Base-by-base conservation (phyloP, 108 stramenopile species). In the Cyclotella sp. region DNA sequence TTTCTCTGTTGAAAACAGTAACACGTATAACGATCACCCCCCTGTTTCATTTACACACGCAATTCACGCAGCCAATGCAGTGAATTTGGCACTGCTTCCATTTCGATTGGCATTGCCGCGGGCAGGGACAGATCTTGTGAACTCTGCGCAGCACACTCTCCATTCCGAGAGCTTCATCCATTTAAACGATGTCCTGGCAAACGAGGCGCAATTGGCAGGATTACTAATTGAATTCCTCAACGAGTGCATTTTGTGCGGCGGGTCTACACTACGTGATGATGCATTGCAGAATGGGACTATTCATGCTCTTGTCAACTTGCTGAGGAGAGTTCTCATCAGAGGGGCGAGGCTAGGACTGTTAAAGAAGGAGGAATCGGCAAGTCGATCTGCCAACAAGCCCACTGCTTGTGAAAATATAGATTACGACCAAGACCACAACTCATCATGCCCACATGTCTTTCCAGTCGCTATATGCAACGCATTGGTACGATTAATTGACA, bases 51-150 rank as follows among this genome's bases (percentile, higher is more conserved):
- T 73, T 58, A 53, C 68, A 9, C 78, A 73, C 72, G 75, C 69
- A 19, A 63, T 83, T 34, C 75, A 77, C 54, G 67, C 85, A 43
- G 30, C 75, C 27, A 69, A 86, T 52, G 62, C 75, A 16, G 70
- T 84, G 14, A 63, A 52, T 57, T 40, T 40, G 16, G 30, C 75
- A n/a, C 68, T 94, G 26, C 76, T 93, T 54, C 89, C 91, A 16
- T 91, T 96, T 54, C 93, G 92, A 46, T 75, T 92, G 54, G 84
- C 91, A 3, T 55, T 93, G 15, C 89, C 89, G 5, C 86, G 87
- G 11, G 81, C 89, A 9, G 90, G 90, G 1, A 73, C 69, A 11
- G 76, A 64, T 41, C 76, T 77, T 51, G 75, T 78, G 9, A 79
- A 85, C 44, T 65, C 87, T 44, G 68, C 83, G 58, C 91, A 92